Evolutionary conservation across 164 flowering plant species (phyloP), one percentile per base, ranked within the genome.

Genomic region (Nelumbo lutea): DNA sequence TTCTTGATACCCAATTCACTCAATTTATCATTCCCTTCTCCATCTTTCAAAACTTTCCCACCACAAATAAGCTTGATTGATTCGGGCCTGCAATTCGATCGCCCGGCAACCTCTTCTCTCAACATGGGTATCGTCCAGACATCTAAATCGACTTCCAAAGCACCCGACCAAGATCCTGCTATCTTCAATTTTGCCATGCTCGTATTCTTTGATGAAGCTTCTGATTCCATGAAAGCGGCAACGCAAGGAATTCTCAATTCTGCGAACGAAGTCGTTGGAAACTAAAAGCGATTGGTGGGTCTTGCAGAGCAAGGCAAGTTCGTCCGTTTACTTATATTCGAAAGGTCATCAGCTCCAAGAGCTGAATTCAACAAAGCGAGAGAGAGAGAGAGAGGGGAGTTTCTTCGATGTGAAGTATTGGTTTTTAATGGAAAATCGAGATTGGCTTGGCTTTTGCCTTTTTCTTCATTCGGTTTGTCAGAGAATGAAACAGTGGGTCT

Each of bases 151-250:
- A 87, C 82, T 70, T 94, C 97, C 40, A 91, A 11, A 14, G 84
- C 82, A 10, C 98, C 98, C 0, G 82, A 68, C 94, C 90, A 94
- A 14, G 87, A 69, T 39, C 98, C 98, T 14, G 83, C 97, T 42
- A 94, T 79, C 79, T 82, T 91, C 73, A 94, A 69, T 75, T 84
- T 88, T 73, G 77, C 85, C 88, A 79, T 77, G 3, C 5, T 68
- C 38, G 67, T 3, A 27, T n/a, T 55, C 43, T 47, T 64, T 5
- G 73, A 55, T 56, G 74, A 63, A 39, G 74, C 10, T 63, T 61
- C 70, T n/a, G 50, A 42, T 27, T 65, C 74, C 74, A 72, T 65
- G 9, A 11, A 40, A 47, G 58, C 2, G 48, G 8, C 2, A 47
- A 7, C 2, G 27, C 39, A 10, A 45, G 38, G 39, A 50, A 13